phyloP scores from a whole-genome alignment of 192 early-diverging fungal species.

The Bifiguratus adelaidae region DNA sequence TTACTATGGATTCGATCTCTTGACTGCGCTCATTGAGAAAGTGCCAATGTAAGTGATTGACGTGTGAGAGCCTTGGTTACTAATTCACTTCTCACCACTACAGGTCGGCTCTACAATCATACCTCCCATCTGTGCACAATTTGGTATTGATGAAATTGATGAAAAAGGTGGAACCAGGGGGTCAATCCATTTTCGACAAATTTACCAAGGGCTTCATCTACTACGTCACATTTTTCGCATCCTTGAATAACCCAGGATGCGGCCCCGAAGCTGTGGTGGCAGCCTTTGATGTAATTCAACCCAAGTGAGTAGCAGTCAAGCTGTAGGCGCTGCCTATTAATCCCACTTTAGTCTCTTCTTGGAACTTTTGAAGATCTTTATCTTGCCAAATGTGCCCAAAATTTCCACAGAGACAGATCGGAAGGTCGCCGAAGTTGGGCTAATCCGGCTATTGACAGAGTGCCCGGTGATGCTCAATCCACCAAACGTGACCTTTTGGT shows the following conservation, averaged over 20 bases:
- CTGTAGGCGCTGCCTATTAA: no score
- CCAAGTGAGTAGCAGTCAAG: slow-evolving; percentile 14
- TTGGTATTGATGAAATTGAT: slow-evolving; percentile 33
- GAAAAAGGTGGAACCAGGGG: slow-evolving; percentile 33
- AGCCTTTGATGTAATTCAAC: slow-evolving; percentile 46
- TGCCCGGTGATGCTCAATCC: slow-evolving; percentile 39
- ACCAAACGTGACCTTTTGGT: slow-evolving; percentile 38
- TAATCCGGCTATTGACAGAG: slow-evolving; percentile 50
- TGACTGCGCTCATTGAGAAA: slow-evolving; percentile 67
- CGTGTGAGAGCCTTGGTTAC: no score
- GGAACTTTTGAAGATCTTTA: slow-evolving; percentile 45
- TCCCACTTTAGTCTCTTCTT: slow-evolving; percentile 62
- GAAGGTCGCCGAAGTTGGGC: slow-evolving; percentile 47
- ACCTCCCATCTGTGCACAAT: slow-evolving; percentile 32
- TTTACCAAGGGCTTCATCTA: slow-evolving; percentile 57
- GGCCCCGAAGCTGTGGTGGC: slow-evolving; percentile 46
- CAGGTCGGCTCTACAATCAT: slow-evolving; percentile 21
- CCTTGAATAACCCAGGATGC: slow-evolving; percentile 47
- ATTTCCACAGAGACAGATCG: slow-evolving; percentile 44
- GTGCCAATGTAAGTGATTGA: slow-evolving; percentile 61
- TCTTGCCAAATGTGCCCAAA: slow-evolving; percentile 54
- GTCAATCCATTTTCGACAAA: slow-evolving; percentile 23
- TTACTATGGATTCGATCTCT: slow-evolving; percentile 73
- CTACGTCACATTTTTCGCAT: slow-evolving; percentile 53
- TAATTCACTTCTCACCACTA: slow-evolving; percentile 28